Evolutionary conservation across 2,329 filamentous ascomycete species (phyloP), one percentile per base, ranked within the genome.

Genomic region (Sclerotinia glacialis): DNA sequence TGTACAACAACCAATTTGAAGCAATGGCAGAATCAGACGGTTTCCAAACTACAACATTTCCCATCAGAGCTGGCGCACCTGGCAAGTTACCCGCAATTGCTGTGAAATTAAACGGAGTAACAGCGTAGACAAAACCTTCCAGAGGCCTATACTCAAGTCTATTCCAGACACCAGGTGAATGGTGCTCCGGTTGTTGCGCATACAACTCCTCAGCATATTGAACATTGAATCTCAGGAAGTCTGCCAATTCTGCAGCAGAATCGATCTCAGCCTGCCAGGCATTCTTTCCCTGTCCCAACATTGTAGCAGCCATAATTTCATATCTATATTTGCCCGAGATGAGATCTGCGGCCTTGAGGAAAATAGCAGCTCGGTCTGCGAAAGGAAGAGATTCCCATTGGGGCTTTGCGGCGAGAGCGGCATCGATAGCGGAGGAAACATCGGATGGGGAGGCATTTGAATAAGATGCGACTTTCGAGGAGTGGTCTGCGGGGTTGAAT

Each of bases 241-340:
- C 95, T 73, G 86, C 89, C 73, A 96, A 81, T 83, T 98, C 95
- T 11, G 94, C 95, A 23, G 93, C 94, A 50, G 93, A 85, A 79
- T 98, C 94, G 71, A 98, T 98, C 83, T 98, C 94, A 21, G 95
- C 94, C 80, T 98, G 94, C 93, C 93, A 98, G 59, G 92, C 92
- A 78, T 97, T 98, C 86, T 98, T 98, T 75, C 95, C 94, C 80
- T 98, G 94, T 69, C 94, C 94, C 49, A 97, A 83, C 87, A 98
- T 97, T 14, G 94, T 97, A 53, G 92, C 87, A 12, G 95, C 94
- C 91, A 98, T 96, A 73, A 98, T 86, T 67, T 97, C 92, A 79
- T 97, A 97, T 76, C 95, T 86, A 80, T 98, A 97, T 81, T 98
- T 98, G 71, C 86, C 90, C 61, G 90, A 83, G 72, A 98, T 86